Base-by-base conservation (phyloP, 2,329 filamentous ascomycete genomes). In the Fusarium oligoseptatum region DNA sequence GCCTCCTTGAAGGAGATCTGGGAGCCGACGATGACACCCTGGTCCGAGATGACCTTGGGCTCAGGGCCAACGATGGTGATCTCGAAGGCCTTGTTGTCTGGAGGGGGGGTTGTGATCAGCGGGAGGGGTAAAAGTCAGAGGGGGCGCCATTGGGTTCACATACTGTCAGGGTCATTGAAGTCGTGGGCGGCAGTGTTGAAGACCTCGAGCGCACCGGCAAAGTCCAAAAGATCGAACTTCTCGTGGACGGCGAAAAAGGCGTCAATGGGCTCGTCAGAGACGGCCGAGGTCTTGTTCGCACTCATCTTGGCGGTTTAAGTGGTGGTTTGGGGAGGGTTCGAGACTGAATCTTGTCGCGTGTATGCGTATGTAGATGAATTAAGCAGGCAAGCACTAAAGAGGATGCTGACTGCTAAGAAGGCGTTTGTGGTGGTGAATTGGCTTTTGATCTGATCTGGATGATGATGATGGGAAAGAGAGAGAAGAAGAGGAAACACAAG, bases 1-100 rank as follows among this genome's bases (percentile, higher is more conserved):
- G 94, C 94, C 80, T 96, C 93, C 80, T 93, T 93, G 87, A 90
- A 95, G 81, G 91, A 88, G 82, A 95, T 92, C 83, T 97, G 92
- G 72, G 93, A 91, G 79, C 90, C 90, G 82, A 97, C 86, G 77
- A 91, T 87, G 80, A 92, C 88, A 76, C 93, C 93, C 82, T 95
- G 87, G 48, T 85, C 82, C 29, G 89, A 90, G 60, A 91, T 80
- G 52, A 90, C 85, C 82, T 89, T 86, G 77, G 87, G 83, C 77
- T 91, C 88, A 71, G 84, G 83, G 36, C 83, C 85, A 39, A 87
- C 88, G 72, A 91, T 83, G 77, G 89, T 91, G 79, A 88, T 84
- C 68, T 91, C 88, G 79, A 91, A 91, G 62, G 89, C 89, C 78
- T 87, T 88, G 81, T 85, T 85, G 71, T 81, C 89, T 91, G 52